These are phyloP conservation scores for Fusarium keratoplasticum DNA, from an alignment of 2,329 filamentous ascomycete species.

Conservation along the genomic window DNA sequence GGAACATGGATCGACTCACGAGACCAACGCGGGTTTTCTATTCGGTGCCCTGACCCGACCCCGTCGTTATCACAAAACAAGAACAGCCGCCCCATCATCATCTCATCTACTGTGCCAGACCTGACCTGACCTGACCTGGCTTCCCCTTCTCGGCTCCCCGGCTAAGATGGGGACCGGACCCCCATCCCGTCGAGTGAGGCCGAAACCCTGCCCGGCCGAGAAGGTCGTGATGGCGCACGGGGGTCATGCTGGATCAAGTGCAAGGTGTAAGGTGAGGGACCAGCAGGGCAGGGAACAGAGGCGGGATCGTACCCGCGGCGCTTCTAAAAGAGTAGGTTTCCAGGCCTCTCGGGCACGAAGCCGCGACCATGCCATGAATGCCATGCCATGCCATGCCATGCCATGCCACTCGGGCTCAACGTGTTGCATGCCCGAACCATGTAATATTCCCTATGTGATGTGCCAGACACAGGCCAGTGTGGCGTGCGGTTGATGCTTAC, in stretches of 20 bases:
- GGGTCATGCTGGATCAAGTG: conserved; percentile 21
- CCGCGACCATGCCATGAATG: conserved; percentile 6
- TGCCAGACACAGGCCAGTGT: background rate
- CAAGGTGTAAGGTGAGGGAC: conserved; percentile 22
- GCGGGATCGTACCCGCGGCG: background rate
- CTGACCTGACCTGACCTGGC: background rate
- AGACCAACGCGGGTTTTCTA: conserved; percentile 12
- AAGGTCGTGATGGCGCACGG: conserved; percentile 8
- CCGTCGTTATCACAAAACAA: conserved; percentile 1
- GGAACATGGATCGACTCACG: conserved; percentile 13
- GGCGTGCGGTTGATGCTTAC: background rate
- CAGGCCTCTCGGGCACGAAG: conserved; percentile 6
- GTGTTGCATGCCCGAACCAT: conserved; percentile 10
- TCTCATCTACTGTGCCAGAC: background rate
- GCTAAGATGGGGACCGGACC: background rate
- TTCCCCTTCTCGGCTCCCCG: conserved; percentile 1
- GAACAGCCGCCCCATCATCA: background rate
- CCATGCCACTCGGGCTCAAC: conserved; percentile 8
- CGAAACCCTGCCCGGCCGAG: conserved; percentile 33
- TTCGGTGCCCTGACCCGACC: conserved; percentile 2
- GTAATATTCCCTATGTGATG: conserved; percentile 1
- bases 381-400: background rate
- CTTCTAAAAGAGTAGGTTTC: conserved; percentile 19
- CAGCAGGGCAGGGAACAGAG: background rate
- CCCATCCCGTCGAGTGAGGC: conserved; percentile 28